Evolutionary conservation across 164 flowering plant genomes (phyloP), one percentile per base, ranked within the genome.

Genomic region (Kingdonia uniflora): DNA sequence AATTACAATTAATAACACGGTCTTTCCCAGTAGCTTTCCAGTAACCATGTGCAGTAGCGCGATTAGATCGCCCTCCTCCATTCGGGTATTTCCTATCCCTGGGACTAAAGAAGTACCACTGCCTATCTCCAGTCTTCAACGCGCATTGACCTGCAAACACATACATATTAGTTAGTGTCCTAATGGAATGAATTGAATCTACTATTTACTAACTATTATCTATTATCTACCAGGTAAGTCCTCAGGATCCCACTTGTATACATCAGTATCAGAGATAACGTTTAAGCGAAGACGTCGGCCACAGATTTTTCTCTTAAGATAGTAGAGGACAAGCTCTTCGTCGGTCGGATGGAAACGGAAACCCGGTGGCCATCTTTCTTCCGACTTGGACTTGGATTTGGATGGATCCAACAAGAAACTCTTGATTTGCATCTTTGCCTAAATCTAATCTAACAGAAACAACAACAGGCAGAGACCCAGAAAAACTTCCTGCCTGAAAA

Each of bases 21-120:
- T 92, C 99, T 57, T 82, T 92, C 11, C 99, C 99, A 11, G 99
- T 92, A 25, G 89, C 87, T 66, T 92, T 92, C 99, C 99, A 92
- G 57, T 86, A 88, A 8, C 99, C 99, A 41, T 72, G 67, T 51
- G 58, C 58, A 11, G 99, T 84, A 6, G 84, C 99, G 40, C 99
- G 64, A 19, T 82, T 92, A 26, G 87, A 72, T 64, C 97, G 35
- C 4, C 35, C 78, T 40, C 66, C 79, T 4, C 84, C 91, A 73
- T 86, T 82, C 6, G 95, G 94, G 58, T 88, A 88, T 65, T 81
- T 92, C 74, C 89, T 73, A 45, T 85, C 95, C 60, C 91, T 74
- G 11, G 84, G 84, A 59, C 84, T 84, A 52, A 92, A 92, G 71
- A 84, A 92, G 80, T 70, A 92, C 97, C 97, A 92, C 42, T 76